A percentile compares a stretch with the other conserved stretches of the same genome.
phyloP scores from a whole-genome alignment of 2,329 filamentous ascomycete species.

The Penicillium sp. region DNA sequence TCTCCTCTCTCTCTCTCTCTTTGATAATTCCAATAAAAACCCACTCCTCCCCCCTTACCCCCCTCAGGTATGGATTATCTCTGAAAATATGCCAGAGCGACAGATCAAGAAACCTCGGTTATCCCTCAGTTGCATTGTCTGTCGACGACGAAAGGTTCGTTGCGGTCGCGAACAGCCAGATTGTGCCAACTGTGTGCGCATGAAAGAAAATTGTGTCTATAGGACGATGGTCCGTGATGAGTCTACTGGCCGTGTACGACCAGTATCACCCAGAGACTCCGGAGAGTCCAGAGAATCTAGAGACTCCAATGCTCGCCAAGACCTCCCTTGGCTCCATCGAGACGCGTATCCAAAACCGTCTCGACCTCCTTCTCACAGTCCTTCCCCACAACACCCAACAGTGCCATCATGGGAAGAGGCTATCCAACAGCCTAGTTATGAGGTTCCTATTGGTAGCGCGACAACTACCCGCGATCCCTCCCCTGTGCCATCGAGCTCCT shows the following conservation, averaged over 20 bases:
- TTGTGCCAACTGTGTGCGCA: constrained; percentile 14
- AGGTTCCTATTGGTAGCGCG: not conserved
- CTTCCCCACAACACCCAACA: not conserved
- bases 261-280: not conserved
- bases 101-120: constrained; percentile 11
- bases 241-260: not conserved
- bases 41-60: too few relatives aligned
- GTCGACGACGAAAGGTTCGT: constrained; percentile 17
- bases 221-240: not conserved
- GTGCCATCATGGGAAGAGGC: not conserved
- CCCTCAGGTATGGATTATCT: too few relatives aligned
- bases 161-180: constrained; percentile 17
- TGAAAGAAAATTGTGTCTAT: constrained; percentile 14
- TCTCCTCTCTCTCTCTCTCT: too few relatives aligned
- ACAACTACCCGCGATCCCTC: not conserved
- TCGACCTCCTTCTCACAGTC: not conserved
- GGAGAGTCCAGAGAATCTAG: not conserved
- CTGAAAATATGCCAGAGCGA: too few relatives aligned
- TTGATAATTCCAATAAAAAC: too few relatives aligned
- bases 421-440: not conserved
- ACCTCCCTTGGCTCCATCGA: not conserved
- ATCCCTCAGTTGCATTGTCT: constrained; percentile 13
- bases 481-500: not conserved
- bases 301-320: not conserved
- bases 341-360: too few relatives aligned